Evolutionary conservation across 495 filamentous ascomycete genomes (phyloP).

Genomic region (Aspergillus haitiensis): DNA sequence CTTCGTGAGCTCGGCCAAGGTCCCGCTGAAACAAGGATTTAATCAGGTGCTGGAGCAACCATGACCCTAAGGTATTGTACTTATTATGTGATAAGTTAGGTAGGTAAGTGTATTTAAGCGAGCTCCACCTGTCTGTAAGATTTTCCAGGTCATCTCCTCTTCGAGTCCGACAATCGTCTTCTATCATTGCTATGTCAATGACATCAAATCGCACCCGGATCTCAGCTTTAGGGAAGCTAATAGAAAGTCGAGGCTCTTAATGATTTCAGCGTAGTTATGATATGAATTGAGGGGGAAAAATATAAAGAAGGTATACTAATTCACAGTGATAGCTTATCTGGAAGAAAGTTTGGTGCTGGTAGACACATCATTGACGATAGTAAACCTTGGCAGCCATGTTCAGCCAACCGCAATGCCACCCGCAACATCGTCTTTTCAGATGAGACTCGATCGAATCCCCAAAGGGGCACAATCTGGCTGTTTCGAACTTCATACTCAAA

Average conservation of each 20-base stretch:
- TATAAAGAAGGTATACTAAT: not conserved
- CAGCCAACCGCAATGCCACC: slow-evolving; percentile 43
- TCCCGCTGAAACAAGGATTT: slow-evolving; percentile 34
- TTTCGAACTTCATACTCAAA: slow-evolving; percentile 36
- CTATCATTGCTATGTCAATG: slow-evolving; percentile 50
- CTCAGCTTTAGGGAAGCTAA: slow-evolving; percentile 43
- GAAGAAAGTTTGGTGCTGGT: too few species aligned
- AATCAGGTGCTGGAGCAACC: slow-evolving; percentile 22
- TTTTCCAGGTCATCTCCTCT: slow-evolving; percentile 43
- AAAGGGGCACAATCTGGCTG: slow-evolving; percentile 36
- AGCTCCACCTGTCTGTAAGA: slow-evolving; percentile 14
- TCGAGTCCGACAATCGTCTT: slow-evolving; percentile 42
- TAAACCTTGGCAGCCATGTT: slow-evolving; percentile 35
- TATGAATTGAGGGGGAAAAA: too few species aligned
- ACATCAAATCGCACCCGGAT: slow-evolving; percentile 47
- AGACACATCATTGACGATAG: too few species aligned
- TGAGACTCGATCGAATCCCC: slow-evolving; percentile 32
- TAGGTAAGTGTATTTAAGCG: slow-evolving; percentile 20
- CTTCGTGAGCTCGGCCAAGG: slow-evolving; percentile 29
- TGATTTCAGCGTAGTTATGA: too few species aligned
- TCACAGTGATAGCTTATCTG: too few species aligned
- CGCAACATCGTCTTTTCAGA: slow-evolving; percentile 36
- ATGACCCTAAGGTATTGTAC: not conserved
- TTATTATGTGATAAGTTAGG: not conserved
- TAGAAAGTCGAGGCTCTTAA: slow-evolving; percentile 32